Base-by-base conservation (phyloP, 257 asterid species). In the Cinchona pubescens region DNA sequence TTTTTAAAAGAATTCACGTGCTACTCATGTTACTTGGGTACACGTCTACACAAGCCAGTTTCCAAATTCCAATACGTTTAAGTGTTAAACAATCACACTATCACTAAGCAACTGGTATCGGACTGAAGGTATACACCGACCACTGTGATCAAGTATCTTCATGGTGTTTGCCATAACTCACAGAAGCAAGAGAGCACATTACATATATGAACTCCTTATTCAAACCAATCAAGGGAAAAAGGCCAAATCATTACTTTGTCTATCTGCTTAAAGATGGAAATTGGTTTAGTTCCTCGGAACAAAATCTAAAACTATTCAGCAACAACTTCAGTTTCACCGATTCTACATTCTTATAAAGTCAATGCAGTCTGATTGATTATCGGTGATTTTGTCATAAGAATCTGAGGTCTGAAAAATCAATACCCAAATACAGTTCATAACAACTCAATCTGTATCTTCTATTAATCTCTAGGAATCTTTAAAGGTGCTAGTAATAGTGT, bases 1-100 rank as follows among this genome's bases (percentile, higher is more conserved):
- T 2, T 49, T 49, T 16, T 32, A 63, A 34, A 64, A 37, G 73
- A 64, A 48, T 16, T 51, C 73, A 71, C 81, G 29, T 77, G 81
- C 73, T 18, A 27, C 23, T 23, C 79, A 32, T 46, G 71, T 45
- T 42, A 73, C 66, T 65, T 2, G 30, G 46, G 19, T 32, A 19
- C 30, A 64, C 23, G 18, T 27, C 48, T 35, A 5, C 69, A 23
- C 16, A 23, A 65, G 32, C 13, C 30, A 13, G 49, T 65, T 65
- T 65, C 70, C 25, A 29, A 14, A 49, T 9, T 16, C 16, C 5
- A 16, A 49, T 6, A 12, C 11, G 46, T 42, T 42, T 42, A 42
- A 6, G 8, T 18, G 56, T 18, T 4, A 49, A 15, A 16, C 56
- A 49, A 18, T 49, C 56, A 49, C 16, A 49, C 23, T 49, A 23